Percentiles rank a stretch among this genome's conserved stretches.
Evolutionary conservation across 2,329 filamentous ascomycete species (phyloP).

Genomic region (Ustulina deusta): DNA sequence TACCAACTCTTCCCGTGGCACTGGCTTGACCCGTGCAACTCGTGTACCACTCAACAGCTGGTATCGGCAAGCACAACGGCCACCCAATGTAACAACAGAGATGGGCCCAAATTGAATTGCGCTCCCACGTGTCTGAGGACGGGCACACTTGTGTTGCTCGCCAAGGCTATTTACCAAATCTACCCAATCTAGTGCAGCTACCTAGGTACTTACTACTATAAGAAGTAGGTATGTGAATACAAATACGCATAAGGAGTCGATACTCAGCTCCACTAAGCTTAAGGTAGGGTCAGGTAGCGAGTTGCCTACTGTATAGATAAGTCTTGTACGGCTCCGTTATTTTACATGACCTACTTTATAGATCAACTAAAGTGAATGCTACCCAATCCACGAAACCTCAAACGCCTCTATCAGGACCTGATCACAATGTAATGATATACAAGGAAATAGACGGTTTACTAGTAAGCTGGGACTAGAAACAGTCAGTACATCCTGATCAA

Average conservation of each 20-base stretch:
- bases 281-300: too few relatives aligned
- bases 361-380: slow-evolving; percentile 3
- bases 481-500: slow-evolving; percentile 1
- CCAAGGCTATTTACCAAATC: slow-evolving; percentile 25
- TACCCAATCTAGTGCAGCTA: neutral
- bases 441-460: neutral
- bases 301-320: too few relatives aligned
- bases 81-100: slow-evolving; percentile 24
- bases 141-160: slow-evolving; percentile 23
- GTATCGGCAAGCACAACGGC: slow-evolving; percentile 26
- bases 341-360: neutral
- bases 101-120: slow-evolving; percentile 33
- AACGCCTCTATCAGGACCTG: neutral
- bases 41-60: slow-evolving; percentile 19
- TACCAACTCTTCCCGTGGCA: slow-evolving; percentile 18
- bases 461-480: slow-evolving; percentile 12
- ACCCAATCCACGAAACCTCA: neutral
- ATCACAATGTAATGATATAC: neutral
- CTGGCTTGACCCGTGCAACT: slow-evolving; percentile 31
- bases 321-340: neutral
- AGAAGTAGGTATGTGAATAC: too few relatives aligned
- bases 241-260: too few relatives aligned
- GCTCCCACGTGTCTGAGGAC: slow-evolving; percentile 37
- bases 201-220: slow-evolving; percentile 5
- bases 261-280: too few relatives aligned